Evolutionary conservation across 352 stramenopile genomes (phyloP).

Genomic region (Pythium myriotylum): DNA sequence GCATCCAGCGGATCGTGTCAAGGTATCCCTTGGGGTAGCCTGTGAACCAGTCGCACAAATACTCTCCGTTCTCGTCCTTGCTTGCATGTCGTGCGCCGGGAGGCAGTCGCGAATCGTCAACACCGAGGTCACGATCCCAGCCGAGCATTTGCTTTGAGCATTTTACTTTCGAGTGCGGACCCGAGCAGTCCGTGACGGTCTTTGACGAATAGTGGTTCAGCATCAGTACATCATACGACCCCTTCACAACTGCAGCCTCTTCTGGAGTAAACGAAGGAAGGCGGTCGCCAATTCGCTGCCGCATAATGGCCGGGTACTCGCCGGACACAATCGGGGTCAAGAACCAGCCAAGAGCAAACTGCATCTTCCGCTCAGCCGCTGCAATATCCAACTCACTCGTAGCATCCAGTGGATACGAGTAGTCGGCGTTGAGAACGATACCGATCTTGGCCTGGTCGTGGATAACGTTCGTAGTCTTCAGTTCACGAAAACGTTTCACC

Average conservation of each 20-base stretch:
- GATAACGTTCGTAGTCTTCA: slow-evolving; percentile 56
- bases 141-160: slow-evolving; percentile 41
- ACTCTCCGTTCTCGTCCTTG: slow-evolving; percentile 36
- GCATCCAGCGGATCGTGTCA: slow-evolving; percentile 55
- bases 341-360: slow-evolving; percentile 93
- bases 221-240: slow-evolving; percentile 93
- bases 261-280: slow-evolving; percentile 88
- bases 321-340: slow-evolving; percentile 87
- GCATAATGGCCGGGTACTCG: slow-evolving; percentile 93
- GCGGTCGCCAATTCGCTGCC: slow-evolving; percentile 61
- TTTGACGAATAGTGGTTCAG: slow-evolving; percentile 94
- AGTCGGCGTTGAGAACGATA: slow-evolving; percentile 90
- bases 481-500: slow-evolving; percentile 82
- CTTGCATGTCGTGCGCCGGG: slow-evolving; percentile 58
- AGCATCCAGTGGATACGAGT: slow-evolving; percentile 72
- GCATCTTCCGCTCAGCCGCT: slow-evolving; percentile 80
- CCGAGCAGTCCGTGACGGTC: slow-evolving; percentile 54
- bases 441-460: slow-evolving; percentile 81
- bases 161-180: slow-evolving; percentile 31
- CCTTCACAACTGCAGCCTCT: slow-evolving; percentile 75
- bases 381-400: slow-evolving; percentile 42
- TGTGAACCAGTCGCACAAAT: slow-evolving; percentile 48
- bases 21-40: slow-evolving; percentile 59
- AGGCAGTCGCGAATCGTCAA: slow-evolving; percentile 57
- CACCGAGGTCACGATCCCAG: slow-evolving; percentile 48